Evolutionary conservation across 192 early-diverging fungal species (phyloP).

Genomic region (Diversispora epigaea): DNA sequence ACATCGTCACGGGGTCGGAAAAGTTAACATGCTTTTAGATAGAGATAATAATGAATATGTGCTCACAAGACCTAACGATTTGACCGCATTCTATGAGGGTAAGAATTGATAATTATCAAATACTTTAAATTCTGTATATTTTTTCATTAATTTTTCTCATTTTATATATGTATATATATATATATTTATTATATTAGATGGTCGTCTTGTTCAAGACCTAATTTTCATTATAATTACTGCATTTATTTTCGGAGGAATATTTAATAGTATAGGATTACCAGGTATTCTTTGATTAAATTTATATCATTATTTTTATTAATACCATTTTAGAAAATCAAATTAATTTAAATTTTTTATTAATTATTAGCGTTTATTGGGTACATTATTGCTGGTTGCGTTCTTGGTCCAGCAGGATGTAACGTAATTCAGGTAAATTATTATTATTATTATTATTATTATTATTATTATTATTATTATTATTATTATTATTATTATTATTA

Average conservation of each 20-base stretch:
- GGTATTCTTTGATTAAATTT: constrained; percentile 27
- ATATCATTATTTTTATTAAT: background rate
- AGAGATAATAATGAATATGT: constrained; percentile 59
- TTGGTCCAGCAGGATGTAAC: constrained; percentile 50
- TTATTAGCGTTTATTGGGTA: constrained; percentile 60
- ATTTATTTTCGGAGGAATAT: constrained; percentile 44
- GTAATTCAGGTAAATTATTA: constrained; percentile 32
- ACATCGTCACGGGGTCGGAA: no score
- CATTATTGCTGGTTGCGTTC: constrained; percentile 51
- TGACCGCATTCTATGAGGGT: constrained; percentile 51
- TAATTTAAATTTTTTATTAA: constrained; percentile 23
- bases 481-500: no score
- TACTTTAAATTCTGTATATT: background rate
- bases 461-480: no score
- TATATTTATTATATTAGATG: constrained; percentile 32
- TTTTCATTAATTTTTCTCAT: background rate
- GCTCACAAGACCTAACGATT: constrained; percentile 44
- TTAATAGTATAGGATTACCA: constrained; percentile 41
- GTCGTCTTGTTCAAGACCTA: constrained; percentile 44
- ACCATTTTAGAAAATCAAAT: constrained; percentile 32
- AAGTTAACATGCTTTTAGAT: constrained; percentile 48
- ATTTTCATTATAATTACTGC: constrained; percentile 45
- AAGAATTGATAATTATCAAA: background rate
- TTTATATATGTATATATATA: background rate
- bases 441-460: no score